phyloP scores from a whole-genome alignment of 1,284 basidiomycete species.

The Pseudozyma tsukubaensis region DNA sequence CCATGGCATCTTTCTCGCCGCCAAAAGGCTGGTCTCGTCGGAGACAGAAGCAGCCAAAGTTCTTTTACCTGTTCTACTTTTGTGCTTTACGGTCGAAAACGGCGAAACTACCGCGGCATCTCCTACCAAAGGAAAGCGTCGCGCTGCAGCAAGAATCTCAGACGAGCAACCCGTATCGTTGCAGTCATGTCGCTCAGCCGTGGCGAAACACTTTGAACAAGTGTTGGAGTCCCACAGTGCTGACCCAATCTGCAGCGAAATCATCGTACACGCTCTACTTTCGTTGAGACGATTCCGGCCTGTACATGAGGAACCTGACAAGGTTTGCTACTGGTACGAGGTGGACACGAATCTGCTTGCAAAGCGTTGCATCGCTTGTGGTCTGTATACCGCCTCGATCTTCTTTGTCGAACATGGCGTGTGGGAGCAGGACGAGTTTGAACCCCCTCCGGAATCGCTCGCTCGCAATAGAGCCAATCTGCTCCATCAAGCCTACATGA shows the following conservation, averaged over 20 bases:
- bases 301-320: constrained; percentile 62
- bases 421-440: constrained; percentile 71
- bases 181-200: constrained; percentile 12
- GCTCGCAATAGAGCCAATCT: constrained; percentile 63
- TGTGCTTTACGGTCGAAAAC: constrained; percentile 65
- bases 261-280: constrained; percentile 82
- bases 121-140: constrained; percentile 4
- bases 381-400: constrained; percentile 86
- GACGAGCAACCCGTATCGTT: background rate
- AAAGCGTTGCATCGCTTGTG: constrained; percentile 79
- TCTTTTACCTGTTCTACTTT: constrained; percentile 80
- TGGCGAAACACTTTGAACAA: constrained; percentile 62
- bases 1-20: constrained; percentile 77
- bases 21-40: constrained; percentile 74
- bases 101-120: constrained; percentile 56
- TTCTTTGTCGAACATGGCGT: constrained; percentile 86
- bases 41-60: constrained; percentile 76
- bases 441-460: constrained; percentile 3
- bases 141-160: constrained; percentile 5
- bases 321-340: constrained; percentile 85
- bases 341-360: constrained; percentile 81
- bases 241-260: constrained; percentile 73
- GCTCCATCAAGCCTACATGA: constrained; percentile 90
- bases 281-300: constrained; percentile 80
- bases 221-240: constrained; percentile 73